Evolutionary conservation across 225 moss, liverwort and hornwort genomes (phyloP).

Genomic region (Marchantia paleacea): DNA sequence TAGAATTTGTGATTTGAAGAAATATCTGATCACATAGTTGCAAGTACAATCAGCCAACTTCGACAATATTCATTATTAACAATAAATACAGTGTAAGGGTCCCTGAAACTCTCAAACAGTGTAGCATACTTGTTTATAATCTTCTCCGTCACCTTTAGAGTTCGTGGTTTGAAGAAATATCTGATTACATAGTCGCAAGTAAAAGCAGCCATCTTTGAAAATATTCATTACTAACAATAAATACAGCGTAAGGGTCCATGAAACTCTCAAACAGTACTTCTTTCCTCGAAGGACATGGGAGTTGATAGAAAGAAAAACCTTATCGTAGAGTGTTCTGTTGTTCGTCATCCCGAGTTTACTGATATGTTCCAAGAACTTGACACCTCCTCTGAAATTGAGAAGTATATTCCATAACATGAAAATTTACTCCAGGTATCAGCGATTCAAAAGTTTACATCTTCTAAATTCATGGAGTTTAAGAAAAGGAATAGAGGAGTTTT

Average conservation of each 20-base stretch:
- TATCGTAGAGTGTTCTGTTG: conserved; percentile 62
- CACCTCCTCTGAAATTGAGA: conserved; percentile 45
- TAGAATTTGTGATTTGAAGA: conserved; percentile 59
- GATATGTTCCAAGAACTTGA: conserved; percentile 59
- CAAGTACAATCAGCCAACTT: too few species aligned
- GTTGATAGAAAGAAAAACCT: conserved; percentile 32
- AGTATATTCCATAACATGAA: neutral
- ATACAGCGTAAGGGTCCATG: too few species aligned
- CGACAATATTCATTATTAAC: too few species aligned
- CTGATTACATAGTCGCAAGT: conserved; percentile 24
- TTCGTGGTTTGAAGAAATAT: conserved; percentile 64
- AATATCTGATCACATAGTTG: conserved; percentile 46
- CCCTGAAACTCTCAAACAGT: too few species aligned
- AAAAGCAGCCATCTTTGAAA: neutral
- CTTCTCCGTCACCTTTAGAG: conserved; percentile 53
- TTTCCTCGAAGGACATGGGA: too few species aligned
- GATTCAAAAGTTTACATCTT: too few species aligned
- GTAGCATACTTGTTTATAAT: neutral
- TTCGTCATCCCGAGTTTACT: conserved; percentile 57
- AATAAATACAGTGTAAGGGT: too few species aligned
- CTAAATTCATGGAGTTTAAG: too few species aligned
- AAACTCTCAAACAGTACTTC: too few species aligned
- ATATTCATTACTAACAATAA: neutral
- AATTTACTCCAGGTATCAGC: too few species aligned
- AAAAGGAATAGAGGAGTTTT: too few species aligned